A percentile compares a stretch with the other conserved stretches of the same genome.
phyloP scores from a whole-genome alignment of 805 yeast genomes.

The Suhomyces pyralidae region DNA sequence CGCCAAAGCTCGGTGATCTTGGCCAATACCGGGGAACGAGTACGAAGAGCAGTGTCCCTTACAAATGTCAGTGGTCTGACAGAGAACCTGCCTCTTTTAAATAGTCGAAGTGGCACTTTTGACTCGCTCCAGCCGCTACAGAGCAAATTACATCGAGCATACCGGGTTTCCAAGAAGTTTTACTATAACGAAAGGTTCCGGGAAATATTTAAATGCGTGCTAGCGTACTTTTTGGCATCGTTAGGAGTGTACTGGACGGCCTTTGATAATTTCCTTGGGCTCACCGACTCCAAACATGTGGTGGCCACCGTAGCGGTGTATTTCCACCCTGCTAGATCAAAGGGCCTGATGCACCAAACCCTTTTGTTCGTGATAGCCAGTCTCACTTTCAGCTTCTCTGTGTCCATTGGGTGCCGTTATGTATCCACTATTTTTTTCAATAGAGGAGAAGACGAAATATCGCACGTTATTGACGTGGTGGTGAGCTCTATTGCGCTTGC shows the following conservation, averaged over 20 bases:
- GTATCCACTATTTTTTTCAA: conserved; percentile 47
- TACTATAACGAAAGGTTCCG: conserved; percentile 13
- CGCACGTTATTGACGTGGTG: conserved; percentile 53
- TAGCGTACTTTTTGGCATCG: conserved; percentile 75
- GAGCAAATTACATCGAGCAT: neutral
- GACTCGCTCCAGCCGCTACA: neutral
- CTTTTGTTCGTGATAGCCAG: conserved; percentile 57
- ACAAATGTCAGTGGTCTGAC: neutral
- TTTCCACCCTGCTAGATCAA: conserved; percentile 77
- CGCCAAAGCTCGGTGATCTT: conserved; percentile 34
- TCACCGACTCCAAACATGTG: conserved; percentile 72
- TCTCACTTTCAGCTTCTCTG: conserved; percentile 49
- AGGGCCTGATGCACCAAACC: conserved; percentile 79
- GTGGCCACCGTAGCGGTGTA: conserved; percentile 82
- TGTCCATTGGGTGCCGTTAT: conserved; percentile 51
- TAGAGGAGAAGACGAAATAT: conserved; percentile 45
- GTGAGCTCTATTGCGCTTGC: conserved; percentile 59
- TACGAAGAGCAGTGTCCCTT: conserved; percentile 29
- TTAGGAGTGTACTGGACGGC: conserved; percentile 61
- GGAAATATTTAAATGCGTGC: conserved; percentile 57
- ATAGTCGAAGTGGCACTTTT: neutral
- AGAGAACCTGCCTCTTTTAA: neutral
- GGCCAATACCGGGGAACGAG: conserved; percentile 38
- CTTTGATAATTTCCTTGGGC: conserved; percentile 53
- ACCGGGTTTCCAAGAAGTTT: neutral